Base-by-base conservation (phyloP, 176 grass and related monocot species). In the Lolium rigidum region DNA sequence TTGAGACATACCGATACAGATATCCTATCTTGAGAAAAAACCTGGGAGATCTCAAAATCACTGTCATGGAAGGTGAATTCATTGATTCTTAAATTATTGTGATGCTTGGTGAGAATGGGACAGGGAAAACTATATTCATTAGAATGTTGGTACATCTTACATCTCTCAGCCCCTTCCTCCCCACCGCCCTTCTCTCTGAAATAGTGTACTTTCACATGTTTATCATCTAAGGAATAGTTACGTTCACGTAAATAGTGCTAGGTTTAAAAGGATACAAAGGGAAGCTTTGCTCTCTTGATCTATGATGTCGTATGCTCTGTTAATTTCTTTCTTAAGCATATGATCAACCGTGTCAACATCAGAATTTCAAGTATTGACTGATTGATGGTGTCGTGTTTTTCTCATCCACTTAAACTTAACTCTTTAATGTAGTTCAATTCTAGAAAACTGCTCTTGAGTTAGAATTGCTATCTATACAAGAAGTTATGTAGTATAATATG, bases 101-200 rank as follows among this genome's bases (percentile, higher is more conserved):
- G 41, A 95, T 97, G 95, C 90, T 97, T 77, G 95, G 93, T 79
- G 95, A 98, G 83, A 98, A 98, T 24, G 95, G 93, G 9, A 95
- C 93, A 59, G 93, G 95, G 49, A 98, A 98, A 77, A 98, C 95
- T 73, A 98, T 93, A 68, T 98, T 98, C 66, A 93, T 95, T 57
- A 61, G 89, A 80, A 91, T 95, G 91, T 80, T 95, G 95, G 92
- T 92, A 93, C 51, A 49, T 80, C 1, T 2, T 2, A n/a, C n/a
- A n/a, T n/a, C 21, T 17, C 24, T 61, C 46, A 51, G 25, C 17
- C 41, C 1, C 3, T 38, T 38, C 15, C 65, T 39, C 28, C 16
- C 31, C 8, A 10, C 58, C 2, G 10, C 9, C 18, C 17, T n/a
- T 43, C 17, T 41, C 35, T 70, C 35, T 70, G 4, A 41, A 10